phyloP scores from a whole-genome alignment of 2,329 filamentous ascomycete genomes.

The Cladosporium sphaerospermum region DNA sequence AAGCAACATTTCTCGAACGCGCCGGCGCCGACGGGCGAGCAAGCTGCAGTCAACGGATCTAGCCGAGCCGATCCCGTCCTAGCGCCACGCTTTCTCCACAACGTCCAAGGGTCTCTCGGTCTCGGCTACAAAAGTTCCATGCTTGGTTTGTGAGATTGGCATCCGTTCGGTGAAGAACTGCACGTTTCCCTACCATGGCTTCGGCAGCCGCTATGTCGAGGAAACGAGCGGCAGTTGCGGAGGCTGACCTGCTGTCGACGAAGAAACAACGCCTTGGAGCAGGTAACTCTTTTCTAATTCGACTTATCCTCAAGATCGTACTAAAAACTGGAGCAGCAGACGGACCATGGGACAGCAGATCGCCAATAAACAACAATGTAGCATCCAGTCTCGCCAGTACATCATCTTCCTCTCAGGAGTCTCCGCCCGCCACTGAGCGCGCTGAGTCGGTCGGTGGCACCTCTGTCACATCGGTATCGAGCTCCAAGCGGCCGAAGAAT shows the following conservation, averaged over 20 bases:
- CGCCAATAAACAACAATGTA: not conserved
- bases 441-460: constrained; percentile 18
- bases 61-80: not conserved
- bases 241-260: not conserved
- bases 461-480: constrained; percentile 19
- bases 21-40: not conserved
- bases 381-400: not conserved
- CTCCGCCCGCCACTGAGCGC: constrained; percentile 1
- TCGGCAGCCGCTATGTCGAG: constrained; percentile 10
- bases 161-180: not conserved
- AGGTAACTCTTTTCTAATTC: not conserved
- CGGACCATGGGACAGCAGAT: constrained; percentile 1
- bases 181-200: constrained; percentile 1
- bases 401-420: constrained; percentile 1
- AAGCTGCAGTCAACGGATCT: constrained; percentile 3
- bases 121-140: constrained; percentile 7
- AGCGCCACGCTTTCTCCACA: constrained; percentile 2
- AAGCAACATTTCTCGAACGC: constrained; percentile 8
- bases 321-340: not conserved
- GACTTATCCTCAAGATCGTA: too few species aligned
- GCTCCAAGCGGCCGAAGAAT: constrained; percentile 59
- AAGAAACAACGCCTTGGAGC: constrained; percentile 7
- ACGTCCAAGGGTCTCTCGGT: not conserved
- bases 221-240: constrained; percentile 4
- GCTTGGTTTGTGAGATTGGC: not conserved